Conservation (phyloP, 495 filamentous ascomycete species). For the Hypoxylon crocopeplum region DNA sequence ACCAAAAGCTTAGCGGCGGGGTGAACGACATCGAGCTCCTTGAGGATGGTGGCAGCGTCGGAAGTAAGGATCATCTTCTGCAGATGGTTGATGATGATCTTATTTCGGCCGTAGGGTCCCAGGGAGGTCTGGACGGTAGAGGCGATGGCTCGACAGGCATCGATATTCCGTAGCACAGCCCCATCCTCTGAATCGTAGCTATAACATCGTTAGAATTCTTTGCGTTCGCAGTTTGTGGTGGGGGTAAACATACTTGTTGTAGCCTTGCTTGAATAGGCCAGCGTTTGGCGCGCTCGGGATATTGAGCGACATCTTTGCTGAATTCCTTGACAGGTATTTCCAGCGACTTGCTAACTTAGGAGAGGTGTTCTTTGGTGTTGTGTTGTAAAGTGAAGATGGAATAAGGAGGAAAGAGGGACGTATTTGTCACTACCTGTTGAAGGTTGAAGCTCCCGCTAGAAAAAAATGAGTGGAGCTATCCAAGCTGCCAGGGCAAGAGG, state of each 20-base stretch:
- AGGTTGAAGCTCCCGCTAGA: conserved; percentile 36
- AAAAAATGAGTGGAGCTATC: conserved; percentile 45
- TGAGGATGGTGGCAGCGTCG: conserved; percentile 95
- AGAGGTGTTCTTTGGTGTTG: no score
- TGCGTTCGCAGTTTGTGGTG: conserved; percentile 20
- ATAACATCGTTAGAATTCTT: conserved; percentile 23
- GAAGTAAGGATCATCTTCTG: conserved; percentile 99
- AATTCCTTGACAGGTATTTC: conserved; percentile 5
- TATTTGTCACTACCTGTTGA: no score
- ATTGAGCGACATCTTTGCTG: conserved; percentile 83
- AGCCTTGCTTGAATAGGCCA: conserved; percentile 94
- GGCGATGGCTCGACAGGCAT: conserved; percentile 95
- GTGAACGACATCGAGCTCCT: conserved; percentile 97
- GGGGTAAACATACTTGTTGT: conserved; percentile 78
- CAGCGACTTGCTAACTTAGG: conserved; percentile 4
- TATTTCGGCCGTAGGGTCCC: conserved; percentile 97
- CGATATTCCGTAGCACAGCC: conserved; percentile 97
- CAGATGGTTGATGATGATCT: conserved; percentile 99
- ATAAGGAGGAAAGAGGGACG: background rate
- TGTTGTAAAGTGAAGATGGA: background rate
- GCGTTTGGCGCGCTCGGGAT: conserved; percentile 91
- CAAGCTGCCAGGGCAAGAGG: background rate
- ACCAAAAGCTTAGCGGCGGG: conserved; percentile 98
- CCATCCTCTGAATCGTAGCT: conserved; percentile 99
- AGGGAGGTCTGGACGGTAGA: conserved; percentile 96